Percentiles rank a stretch among this genome's conserved stretches.
phyloP scores from a whole-genome alignment of 345 rosid species.

The Heritiera littoralis region DNA sequence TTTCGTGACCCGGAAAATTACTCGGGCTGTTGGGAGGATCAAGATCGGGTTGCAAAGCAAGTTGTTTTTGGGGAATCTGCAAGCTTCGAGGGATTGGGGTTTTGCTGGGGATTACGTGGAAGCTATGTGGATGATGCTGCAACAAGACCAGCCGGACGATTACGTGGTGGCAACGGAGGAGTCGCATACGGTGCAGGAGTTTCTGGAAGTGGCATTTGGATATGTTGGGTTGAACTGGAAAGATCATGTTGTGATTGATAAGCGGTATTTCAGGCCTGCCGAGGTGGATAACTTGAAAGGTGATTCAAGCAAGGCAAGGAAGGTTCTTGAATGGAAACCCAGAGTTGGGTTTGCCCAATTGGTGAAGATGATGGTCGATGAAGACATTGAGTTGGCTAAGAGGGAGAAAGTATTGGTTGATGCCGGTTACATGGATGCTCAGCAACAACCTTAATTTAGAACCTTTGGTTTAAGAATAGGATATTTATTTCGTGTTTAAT shows the following conservation, averaged over 20 bases:
- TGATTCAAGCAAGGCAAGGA: constrained; percentile 16
- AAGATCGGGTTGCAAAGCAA: constrained; percentile 80
- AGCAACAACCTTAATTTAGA: constrained; percentile 58
- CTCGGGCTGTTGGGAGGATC: constrained; percentile 85
- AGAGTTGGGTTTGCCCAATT: constrained; percentile 63
- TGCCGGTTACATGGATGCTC: constrained; percentile 75
- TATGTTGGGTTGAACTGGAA: constrained; percentile 53
- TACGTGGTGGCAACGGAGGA: constrained; percentile 97
- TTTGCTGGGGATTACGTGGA: constrained; percentile 94
- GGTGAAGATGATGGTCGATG: constrained; percentile 83
- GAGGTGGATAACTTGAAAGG: constrained; percentile 44
- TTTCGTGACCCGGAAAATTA: constrained; percentile 88
- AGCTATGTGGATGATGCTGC: constrained; percentile 99
- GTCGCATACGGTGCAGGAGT: constrained; percentile 84
- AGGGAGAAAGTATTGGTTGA: constrained; percentile 80
- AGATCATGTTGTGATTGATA: constrained; percentile 46
- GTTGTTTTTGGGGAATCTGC: constrained; percentile 74
- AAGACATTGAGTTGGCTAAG: constrained; percentile 66
- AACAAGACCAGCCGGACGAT: constrained; percentile 85
- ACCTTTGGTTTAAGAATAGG: background rate
- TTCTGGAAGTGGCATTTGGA: constrained; percentile 71
- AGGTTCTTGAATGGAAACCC: constrained; percentile 57
- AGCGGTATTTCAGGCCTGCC: constrained; percentile 43
- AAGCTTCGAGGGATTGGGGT: constrained; percentile 93
- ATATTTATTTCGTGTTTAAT: background rate